Evolutionary conservation across 345 rosid species (phyloP).

Genomic region (Chamaenerion angustifolium): DNA sequence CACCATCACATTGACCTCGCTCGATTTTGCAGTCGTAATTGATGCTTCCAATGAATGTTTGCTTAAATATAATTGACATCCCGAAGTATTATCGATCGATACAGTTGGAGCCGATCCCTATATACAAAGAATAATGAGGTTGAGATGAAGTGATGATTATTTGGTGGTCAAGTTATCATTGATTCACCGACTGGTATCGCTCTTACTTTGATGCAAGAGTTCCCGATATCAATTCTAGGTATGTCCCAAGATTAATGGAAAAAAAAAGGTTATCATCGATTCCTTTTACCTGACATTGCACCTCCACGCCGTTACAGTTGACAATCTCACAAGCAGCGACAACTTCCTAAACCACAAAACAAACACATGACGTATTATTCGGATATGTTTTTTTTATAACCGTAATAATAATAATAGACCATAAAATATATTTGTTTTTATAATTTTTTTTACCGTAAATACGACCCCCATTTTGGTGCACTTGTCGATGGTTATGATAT

Average conservation of each 20-base stretch:
- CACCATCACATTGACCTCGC: slow-evolving; percentile 81
- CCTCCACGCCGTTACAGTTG: slow-evolving; percentile 83
- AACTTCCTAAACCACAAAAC: slow-evolving; percentile 51
- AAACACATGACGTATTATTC: too few relatives aligned
- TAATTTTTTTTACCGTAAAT: too few relatives aligned
- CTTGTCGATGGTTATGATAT: slow-evolving; percentile 90
- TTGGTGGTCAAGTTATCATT: too few relatives aligned
- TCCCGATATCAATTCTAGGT: too few relatives aligned
- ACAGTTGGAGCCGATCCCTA: slow-evolving; percentile 95
- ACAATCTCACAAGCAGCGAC: slow-evolving; percentile 99
- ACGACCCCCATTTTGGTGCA: slow-evolving; percentile 89
- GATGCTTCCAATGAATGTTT: slow-evolving; percentile 60
- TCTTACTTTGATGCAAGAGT: too few relatives aligned
- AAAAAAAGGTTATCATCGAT: too few relatives aligned
- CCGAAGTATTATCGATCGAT: slow-evolving; percentile 82
- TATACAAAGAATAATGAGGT: slow-evolving; percentile 1
- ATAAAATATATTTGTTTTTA: too few relatives aligned
- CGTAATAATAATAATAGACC: too few relatives aligned
- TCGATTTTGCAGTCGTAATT: slow-evolving; percentile 87
- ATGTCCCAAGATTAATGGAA: too few relatives aligned
- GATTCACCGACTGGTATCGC: too few relatives aligned
- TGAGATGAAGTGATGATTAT: too few relatives aligned
- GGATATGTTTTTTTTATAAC: too few relatives aligned
- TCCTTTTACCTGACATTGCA: slow-evolving; percentile 99
- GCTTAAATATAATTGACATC: slow-evolving; percentile 81